phyloP scores from a whole-genome alignment of 805 yeast genomes.

The Cyberlindnera subsufficiens region DNA sequence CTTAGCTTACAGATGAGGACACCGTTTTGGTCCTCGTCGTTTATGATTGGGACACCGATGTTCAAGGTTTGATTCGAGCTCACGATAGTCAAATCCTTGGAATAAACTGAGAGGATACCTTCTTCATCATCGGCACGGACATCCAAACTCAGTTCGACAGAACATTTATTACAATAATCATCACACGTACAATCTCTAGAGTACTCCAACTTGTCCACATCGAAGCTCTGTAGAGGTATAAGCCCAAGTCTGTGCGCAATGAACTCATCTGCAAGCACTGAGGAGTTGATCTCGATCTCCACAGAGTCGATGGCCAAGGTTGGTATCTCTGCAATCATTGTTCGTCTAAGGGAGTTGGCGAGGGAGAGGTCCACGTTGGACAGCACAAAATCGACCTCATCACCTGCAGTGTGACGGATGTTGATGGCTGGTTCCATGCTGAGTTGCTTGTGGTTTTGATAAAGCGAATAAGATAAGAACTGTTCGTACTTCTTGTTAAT shows the following conservation, averaged over 20 bases:
- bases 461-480: neutral
- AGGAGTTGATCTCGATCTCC: slow-evolving; percentile 86
- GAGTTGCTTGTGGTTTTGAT: neutral
- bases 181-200: slow-evolving; percentile 97
- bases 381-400: slow-evolving; percentile 85
- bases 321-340: slow-evolving; percentile 94
- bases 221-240: slow-evolving; percentile 80
- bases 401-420: slow-evolving; percentile 79
- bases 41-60: slow-evolving; percentile 81
- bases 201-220: slow-evolving; percentile 78
- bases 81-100: slow-evolving; percentile 62
- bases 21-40: slow-evolving; percentile 74
- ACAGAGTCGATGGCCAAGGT: slow-evolving; percentile 95
- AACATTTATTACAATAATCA: slow-evolving; percentile 92
- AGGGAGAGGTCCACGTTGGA: slow-evolving; percentile 82
- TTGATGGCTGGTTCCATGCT: slow-evolving; percentile 60
- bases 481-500: too few relatives aligned
- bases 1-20: slow-evolving; percentile 87
- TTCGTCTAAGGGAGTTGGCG: slow-evolving; percentile 88
- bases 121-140: slow-evolving; percentile 88
- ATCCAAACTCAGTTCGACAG: slow-evolving; percentile 77
- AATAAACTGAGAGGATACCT: slow-evolving; percentile 82
- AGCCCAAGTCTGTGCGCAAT: slow-evolving; percentile 91
- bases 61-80: slow-evolving; percentile 32
- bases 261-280: slow-evolving; percentile 95